Percentiles rank a stretch among this genome's conserved stretches.
phyloP scores from a whole-genome alignment of 2,329 filamentous ascomycete genomes.

The Colletotrichum cordylinicola region DNA sequence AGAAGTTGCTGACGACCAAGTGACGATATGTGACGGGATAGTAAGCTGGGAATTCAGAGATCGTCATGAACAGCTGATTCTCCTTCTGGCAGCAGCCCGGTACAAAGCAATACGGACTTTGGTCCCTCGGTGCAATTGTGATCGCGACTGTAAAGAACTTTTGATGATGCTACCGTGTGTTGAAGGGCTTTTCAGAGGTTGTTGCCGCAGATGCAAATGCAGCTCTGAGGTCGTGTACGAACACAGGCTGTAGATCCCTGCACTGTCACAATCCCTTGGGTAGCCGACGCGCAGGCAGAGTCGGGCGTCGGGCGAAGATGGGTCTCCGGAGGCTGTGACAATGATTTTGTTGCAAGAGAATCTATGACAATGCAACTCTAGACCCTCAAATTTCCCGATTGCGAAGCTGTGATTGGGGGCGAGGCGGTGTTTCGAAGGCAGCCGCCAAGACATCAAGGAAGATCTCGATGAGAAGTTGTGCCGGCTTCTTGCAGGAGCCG shows the following conservation, averaged over 20 bases:
- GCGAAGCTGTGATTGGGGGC: neutral
- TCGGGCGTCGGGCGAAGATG: neutral
- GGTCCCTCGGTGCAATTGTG: neutral
- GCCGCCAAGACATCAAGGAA: neutral
- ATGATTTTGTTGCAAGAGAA: accelerated
- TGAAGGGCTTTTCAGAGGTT: neutral
- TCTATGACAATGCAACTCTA: neutral
- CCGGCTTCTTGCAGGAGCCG: neutral
- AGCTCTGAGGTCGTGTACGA: neutral
- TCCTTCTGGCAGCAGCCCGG: neutral
- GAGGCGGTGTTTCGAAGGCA: neutral
- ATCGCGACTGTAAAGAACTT: neutral
- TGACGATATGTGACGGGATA: neutral
- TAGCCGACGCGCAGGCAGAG: neutral
- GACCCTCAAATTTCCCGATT: neutral
- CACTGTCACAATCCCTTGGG: accelerated
- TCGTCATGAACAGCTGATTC: neutral
- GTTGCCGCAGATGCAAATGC: neutral
- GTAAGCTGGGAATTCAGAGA: neutral
- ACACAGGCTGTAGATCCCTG: neutral
- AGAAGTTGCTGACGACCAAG: neutral
- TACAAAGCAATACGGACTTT: neutral
- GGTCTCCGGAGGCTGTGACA: neutral
- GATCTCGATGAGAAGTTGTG: neutral
- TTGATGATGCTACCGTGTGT: neutral